Evolutionary conservation across 352 stramenopile species (phyloP), one percentile per base, ranked within the genome.

Genomic region (Blastocystis hominis): DNA sequence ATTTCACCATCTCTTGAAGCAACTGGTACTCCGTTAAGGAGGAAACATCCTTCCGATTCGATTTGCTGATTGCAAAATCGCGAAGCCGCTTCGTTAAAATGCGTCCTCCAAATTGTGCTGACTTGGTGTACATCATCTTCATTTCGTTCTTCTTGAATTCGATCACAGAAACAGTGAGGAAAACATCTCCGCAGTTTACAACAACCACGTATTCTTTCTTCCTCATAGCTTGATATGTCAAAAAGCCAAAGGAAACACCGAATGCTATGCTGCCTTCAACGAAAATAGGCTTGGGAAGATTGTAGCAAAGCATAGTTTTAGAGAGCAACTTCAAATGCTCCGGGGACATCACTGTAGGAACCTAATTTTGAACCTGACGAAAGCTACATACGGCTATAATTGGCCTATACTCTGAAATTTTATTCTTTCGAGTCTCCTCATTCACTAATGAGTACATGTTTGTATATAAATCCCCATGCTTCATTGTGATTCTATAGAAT

Each of bases 171-270:
- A 64, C 7, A 10, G 44, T 38, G 13, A 80, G 24, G 40, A 62
- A 63, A 3, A 17, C 30, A 24, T 44, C 30, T 5, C 70, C 70
- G 38, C 70, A 80, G 38, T 80, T 64, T 4, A 44, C 10, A 63
- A 80, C 42, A 13, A 80, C 40, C 3, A 64, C 70, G 54, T 36
- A 24, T 17, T 42, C 13, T 47, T 61, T 44, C 42, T 17, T 24
- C 3, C 10, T 24, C 30, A 20, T 50, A 24, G 38, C n/a, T 3
- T 4, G 20, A 20, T 3, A 24, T 3, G 3, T 20, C 13, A 63
- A 80, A 36, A 50, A 80, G 40, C 70, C 70, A 64, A 50, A 80
- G 0, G 70, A 38, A n/a, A 80, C 15, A 4, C 42, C 70, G 47
- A 80, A 62, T 30, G 70, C 44, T 13, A 80, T 80, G 20, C 3